Base-by-base conservation (phyloP, 768 basidiomycete species). In the Cubamyces sp. region DNA sequence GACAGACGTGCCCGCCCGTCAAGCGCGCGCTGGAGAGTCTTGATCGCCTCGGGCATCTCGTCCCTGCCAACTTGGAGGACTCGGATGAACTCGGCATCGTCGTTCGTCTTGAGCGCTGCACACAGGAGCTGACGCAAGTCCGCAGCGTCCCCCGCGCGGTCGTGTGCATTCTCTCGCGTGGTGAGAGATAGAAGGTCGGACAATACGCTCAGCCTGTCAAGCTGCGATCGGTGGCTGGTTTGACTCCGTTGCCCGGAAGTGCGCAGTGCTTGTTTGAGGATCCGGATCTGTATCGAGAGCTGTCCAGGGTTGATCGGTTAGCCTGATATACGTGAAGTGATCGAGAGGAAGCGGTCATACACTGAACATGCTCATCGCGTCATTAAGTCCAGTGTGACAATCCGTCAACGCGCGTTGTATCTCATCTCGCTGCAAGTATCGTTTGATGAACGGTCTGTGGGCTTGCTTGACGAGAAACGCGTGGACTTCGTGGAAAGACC, bases 1-100 rank as follows among this genome's bases (percentile, higher is more conserved):
- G 42, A 3, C 18, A 43, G 42, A 21, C 16, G 42, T 5, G 16
- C 42, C 5, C 34, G 34, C 34, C 34, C 34, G 6, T 34, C 34
- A 11, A 34, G 34, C 34, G 45, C 45, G 12, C 45, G 45, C 19
- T 46, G 45, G 19, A 46, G 23, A 3, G 45, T 46, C 18, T 89
- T 89, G 69, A 91, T 84, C 5, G 88, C 88, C 70, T 92, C 90
- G 1, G 87, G 86, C 81, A 90, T 86, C 70, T 90, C 87, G 34
- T 82, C 81, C 50, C 83, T 74, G 37, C 78, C 78, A 34, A 87
- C 81, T 64, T 87, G 82, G 41, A 90, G 75, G 0, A 86, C 80
- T 12, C 78, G 74, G 21, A 88, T 73, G 78, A 90, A 84, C 62
- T 84, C 81, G 14, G 77, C 80, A 66, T 91, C 90, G 62, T 77